Base-by-base conservation (phyloP, 768 basidiomycete genomes). In the Floccularia luteovirens region DNA sequence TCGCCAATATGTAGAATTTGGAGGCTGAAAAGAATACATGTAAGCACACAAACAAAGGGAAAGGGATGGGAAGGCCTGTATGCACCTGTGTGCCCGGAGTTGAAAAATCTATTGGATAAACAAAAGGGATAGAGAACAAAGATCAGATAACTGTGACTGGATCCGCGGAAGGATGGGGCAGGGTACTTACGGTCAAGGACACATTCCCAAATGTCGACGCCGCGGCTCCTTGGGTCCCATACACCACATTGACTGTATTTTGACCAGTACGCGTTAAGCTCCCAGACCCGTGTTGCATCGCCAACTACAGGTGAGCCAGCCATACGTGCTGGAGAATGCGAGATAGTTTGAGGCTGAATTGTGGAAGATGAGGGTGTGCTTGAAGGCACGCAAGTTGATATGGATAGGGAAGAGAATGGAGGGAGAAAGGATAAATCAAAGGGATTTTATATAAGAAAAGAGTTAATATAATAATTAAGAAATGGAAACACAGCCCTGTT, bases 201-300 rank as follows among this genome's bases (percentile, higher is more conserved):
- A 54, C 83, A 86, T 51, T 86, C 82, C 82, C 82, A 86, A 40
- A 86, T 72, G 41, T 83, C 79, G 30, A 86, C 83, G 20, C 79
- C 75, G 28, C 75, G 72, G 38, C 74, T 68, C 57, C 69, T 72
- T 17, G 73, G 60, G 58, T 85, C 78, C 82, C 82, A 86, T 11
- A 79, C 68, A 40, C 77, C 77, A 56, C 83, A 85, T 52, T 86
- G 83, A 44, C 75, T 74, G 55, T 74, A 69, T 31, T 77, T 47
- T 17, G 67, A 49, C 82, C 82, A 86, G 56, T 77, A 63, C 30
- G 79, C 64, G 54, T 80, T 78, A 51, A 69, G 50, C 55, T 83
- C 82, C 82, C 82, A 85, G 27, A 82, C 76, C 41, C 76, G 65
- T 1, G 82, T 85, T 17, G 79, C 76, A 50, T 79, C 77, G 51